Evolutionary conservation across 805 yeast species (phyloP).

Genomic region (Teunomyces funiuensis): DNA sequence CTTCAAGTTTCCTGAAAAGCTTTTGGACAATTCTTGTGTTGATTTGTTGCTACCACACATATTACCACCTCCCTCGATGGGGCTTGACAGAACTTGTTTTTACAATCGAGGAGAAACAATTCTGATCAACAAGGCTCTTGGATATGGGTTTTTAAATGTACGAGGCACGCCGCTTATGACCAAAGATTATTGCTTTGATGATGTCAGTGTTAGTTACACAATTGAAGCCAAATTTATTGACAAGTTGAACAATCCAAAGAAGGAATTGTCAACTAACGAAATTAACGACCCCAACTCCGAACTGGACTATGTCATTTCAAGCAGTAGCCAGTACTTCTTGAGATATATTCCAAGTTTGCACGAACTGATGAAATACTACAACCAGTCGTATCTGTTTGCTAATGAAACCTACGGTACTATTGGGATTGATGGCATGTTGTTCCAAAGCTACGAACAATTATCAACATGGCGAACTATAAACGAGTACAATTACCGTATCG

Average conservation of each 20-base stretch:
- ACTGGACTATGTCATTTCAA: slow-evolving; percentile 37
- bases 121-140: slow-evolving; percentile 41
- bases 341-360: slow-evolving; percentile 40
- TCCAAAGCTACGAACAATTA: slow-evolving; percentile 21
- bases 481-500: slow-evolving; percentile 29
- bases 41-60: slow-evolving; percentile 40
- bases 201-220: slow-evolving; percentile 48
- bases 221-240: slow-evolving; percentile 59
- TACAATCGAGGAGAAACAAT: slow-evolving; percentile 33
- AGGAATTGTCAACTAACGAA: slow-evolving; percentile 32
- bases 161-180: slow-evolving; percentile 55
- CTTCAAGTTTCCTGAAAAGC: slow-evolving; percentile 55
- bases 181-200: slow-evolving; percentile 45
- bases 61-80: slow-evolving; percentile 45
- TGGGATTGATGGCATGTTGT: slow-evolving; percentile 39
- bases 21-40: slow-evolving; percentile 53
- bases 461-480: slow-evolving; percentile 36
- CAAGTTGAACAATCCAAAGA: slow-evolving; percentile 29
- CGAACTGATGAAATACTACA: slow-evolving; percentile 25
- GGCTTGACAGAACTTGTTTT: slow-evolving; percentile 40
- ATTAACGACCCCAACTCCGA: slow-evolving; percentile 37
- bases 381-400: slow-evolving; percentile 24
- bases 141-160: slow-evolving; percentile 53
- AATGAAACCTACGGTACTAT: slow-evolving; percentile 27
- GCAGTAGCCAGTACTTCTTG: slow-evolving; percentile 35